Evolutionary conservation across 1,284 basidiomycete species (phyloP), one percentile per base, ranked within the genome.

Genomic region (Apiotrichum siamense): DNA sequence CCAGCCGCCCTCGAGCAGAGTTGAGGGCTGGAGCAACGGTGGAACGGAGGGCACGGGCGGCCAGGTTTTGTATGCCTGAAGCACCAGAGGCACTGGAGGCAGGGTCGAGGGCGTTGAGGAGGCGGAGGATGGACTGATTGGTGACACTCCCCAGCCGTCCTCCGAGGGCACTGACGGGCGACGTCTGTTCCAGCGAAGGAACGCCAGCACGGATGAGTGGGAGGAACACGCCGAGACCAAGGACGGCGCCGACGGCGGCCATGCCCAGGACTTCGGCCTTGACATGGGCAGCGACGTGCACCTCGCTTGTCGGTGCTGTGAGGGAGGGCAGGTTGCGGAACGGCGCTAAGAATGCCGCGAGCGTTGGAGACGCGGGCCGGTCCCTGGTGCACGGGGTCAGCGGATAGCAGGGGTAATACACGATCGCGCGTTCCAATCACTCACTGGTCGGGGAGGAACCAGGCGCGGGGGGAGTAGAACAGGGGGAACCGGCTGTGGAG

Each of bases 101-200:
- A n/a, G 77, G 75, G 60, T 86, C 81, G 35, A 87, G 72, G 15
- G 84, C 68, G 29, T 81, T 78, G 35, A 89, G 71, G 5, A 89
- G 77, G 3, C 86, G 80, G 21, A 87, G 69, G 18, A 90, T 67
- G 51, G 83, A 86, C 44, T 89, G 78, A 63, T 89, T 86, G 50
- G 85, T 81, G 17, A 88, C 73, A 0, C 79, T 80, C 3, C 85
- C 85, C 52, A 81, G 82, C 4, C 77, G 76, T 3, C 87, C 86
- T 23, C 77, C 77, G 52, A 78, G 83, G 7, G 62, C 59, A 10
- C 80, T 74, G 0, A 73, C 59, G 0, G 76, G 68, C 6, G 78
- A 75, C 1, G 80, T 79, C 18, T 80, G 62, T 3, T 79, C 79
- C 27, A 87, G 71, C 69, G 86, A 88, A 2, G 86, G 85, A 0